phyloP scores from a whole-genome alignment of 108 stramenopile species.

The Nitzschia palea region DNA sequence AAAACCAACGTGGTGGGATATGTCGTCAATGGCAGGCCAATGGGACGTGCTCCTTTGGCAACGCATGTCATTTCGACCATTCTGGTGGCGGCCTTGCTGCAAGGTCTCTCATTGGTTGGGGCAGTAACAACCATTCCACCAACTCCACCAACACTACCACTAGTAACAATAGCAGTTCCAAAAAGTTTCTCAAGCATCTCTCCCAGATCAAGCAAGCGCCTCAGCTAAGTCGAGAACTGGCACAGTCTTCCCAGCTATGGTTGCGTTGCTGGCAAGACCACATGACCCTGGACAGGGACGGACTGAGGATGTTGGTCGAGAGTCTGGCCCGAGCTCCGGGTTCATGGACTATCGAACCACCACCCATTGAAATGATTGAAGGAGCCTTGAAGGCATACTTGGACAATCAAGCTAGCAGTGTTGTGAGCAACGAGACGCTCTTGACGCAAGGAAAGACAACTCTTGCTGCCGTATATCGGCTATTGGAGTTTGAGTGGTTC shows the following conservation, averaged over 20 bases:
- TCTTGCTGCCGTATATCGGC: not conserved
- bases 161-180: too few species aligned
- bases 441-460: not conserved
- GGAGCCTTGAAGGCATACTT: not conserved
- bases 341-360: not conserved
- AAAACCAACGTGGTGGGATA: too few species aligned
- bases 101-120: too few species aligned
- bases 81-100: too few species aligned
- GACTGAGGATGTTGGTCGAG: not conserved
- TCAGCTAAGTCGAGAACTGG: not conserved
- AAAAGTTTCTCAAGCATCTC: too few species aligned
- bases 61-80: too few species aligned
- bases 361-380: not conserved
- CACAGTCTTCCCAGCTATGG: not conserved
- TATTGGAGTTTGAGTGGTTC: not conserved
- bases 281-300: not conserved
- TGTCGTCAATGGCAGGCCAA: too few species aligned
- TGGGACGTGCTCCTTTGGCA: too few species aligned
- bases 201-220: too few species aligned
- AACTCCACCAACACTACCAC: too few species aligned
- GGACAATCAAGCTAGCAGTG: not conserved
- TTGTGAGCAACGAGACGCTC: not conserved
- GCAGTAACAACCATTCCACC: too few species aligned
- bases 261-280: not conserved
- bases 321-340: not conserved